These are phyloP conservation scores for Bimuria novae-zelandiae DNA, from an alignment of 2,329 filamentous ascomycete species.

Conservation along the genomic window DNA sequence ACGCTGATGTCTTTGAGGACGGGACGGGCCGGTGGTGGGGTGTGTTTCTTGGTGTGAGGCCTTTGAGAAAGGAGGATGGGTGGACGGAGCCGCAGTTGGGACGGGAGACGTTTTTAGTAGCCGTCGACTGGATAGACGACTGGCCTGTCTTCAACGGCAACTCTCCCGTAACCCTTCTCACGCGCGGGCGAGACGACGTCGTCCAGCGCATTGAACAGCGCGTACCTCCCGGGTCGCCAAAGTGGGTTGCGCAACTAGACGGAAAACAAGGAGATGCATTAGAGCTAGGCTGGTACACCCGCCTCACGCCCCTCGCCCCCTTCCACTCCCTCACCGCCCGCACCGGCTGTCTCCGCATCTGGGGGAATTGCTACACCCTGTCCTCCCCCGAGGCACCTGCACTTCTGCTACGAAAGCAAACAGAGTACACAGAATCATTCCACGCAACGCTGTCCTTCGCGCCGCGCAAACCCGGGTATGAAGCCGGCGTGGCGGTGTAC, in stretches of 20 bases:
- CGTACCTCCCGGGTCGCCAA: too few species aligned
- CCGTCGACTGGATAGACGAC: slow-evolving; percentile 56
- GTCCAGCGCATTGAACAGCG: slow-evolving; percentile 1
- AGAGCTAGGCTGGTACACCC: slow-evolving; percentile 48
- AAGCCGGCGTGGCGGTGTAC: slow-evolving; percentile 60
- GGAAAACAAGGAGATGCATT: slow-evolving; percentile 26
- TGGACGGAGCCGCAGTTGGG: slow-evolving; percentile 34
- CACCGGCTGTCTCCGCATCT: slow-evolving; percentile 52
- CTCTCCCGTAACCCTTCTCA: slow-evolving; percentile 46
- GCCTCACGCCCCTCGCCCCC: slow-evolving; percentile 54
- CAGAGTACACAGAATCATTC: slow-evolving; percentile 50
- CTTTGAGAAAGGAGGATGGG: slow-evolving; percentile 11
- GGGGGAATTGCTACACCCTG: slow-evolving; percentile 59
- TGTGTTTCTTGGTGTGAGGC: slow-evolving; percentile 43
- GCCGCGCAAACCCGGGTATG: slow-evolving; percentile 50
- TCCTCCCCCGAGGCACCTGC: slow-evolving; percentile 57
- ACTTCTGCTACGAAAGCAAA: slow-evolving; percentile 61
- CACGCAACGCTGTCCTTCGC: slow-evolving; percentile 53
- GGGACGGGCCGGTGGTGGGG: slow-evolving; percentile 30
- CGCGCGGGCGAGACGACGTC: slow-evolving; percentile 33
- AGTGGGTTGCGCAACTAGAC: too few species aligned
- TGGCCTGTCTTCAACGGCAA: slow-evolving; percentile 59
- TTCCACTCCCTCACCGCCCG: slow-evolving; percentile 55
- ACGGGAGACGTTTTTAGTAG: slow-evolving; percentile 57
- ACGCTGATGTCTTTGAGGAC: slow-evolving; percentile 34